Evolutionary conservation across 257 asterid species (phyloP), one percentile per base, ranked within the genome.

Genomic region (Nicotiana tabacum): DNA sequence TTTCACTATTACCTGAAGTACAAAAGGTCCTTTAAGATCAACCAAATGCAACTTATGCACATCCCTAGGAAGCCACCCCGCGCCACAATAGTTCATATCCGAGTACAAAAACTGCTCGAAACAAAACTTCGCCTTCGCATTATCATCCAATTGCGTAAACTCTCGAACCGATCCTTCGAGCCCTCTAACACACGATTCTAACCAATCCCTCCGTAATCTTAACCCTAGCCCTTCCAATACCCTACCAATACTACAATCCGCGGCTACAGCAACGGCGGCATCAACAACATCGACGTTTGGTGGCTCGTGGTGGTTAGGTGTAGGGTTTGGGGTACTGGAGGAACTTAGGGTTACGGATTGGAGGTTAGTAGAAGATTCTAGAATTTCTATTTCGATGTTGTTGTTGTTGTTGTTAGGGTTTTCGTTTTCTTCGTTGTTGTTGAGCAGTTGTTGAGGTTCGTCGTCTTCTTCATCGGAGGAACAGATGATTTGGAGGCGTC

Each of bases 21-120:
- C 92, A 85, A 91, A 96, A 69, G 99, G 99, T 3, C 99, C 98
- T 84, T 92, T 85, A 64, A 94, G 93, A 86, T 93, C 93, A 87
- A 91, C 94, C 85, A 84, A 83, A 89, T 92, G 92, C 90, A 91
- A 70, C 58, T 78, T 76, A 67, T 89, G 90, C 29, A 94, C 95
- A 58, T 90, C 85, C 12, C 84, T 86, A 18, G 98, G 99, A 82
- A 96, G 98, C 84, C 85, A 87, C 55, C 98, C 98, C 0, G 93
- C 92, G 17, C 98, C 97, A 27, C 92, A 92, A 53, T 21, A 86
- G 74, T 93, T 96, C 97, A 96, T 88, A 86, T 96, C 99, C 82
- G 98, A 91, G 60, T 55, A 68, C 87, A 96, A 66, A 78, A 96
- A 90, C 81, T 93, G 97, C 85, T 87, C 87, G 16, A 94, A 94